phyloP scores from a whole-genome alignment of 2,329 filamentous ascomycete genomes.

The Plenodomus biglobosus region DNA sequence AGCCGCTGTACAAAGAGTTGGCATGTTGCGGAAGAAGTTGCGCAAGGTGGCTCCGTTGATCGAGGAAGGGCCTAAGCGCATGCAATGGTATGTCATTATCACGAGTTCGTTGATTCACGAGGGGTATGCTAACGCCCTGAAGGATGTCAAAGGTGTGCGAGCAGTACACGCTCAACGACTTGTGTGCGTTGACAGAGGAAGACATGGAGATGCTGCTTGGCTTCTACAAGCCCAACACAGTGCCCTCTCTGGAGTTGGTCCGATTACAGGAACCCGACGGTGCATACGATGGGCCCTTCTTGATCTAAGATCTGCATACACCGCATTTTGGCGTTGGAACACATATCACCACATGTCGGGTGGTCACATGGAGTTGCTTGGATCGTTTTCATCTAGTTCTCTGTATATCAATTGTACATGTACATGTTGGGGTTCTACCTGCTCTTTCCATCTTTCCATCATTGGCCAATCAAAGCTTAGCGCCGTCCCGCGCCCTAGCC shows the following conservation, averaged over 20 bases:
- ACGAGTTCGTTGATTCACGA: not conserved
- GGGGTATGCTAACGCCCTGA: slow-evolving; percentile 29
- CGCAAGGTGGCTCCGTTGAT: slow-evolving; percentile 71
- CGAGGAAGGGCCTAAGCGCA: slow-evolving; percentile 79
- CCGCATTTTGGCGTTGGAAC: slow-evolving; percentile 12
- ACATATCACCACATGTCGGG: slow-evolving; percentile 7
- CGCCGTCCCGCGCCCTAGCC: slow-evolving; percentile 19
- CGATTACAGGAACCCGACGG: slow-evolving; percentile 44
- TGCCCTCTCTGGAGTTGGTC: slow-evolving; percentile 49
- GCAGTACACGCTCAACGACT: slow-evolving; percentile 78
- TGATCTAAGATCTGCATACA: slow-evolving; percentile 26
- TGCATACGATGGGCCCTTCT: slow-evolving; percentile 52
- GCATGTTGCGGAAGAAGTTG: slow-evolving; percentile 75
- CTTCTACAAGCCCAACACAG: slow-evolving; percentile 62
- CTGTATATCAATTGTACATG: slow-evolving; percentile 22
- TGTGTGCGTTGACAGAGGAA: slow-evolving; percentile 77
- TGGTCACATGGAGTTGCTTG: slow-evolving; percentile 14
- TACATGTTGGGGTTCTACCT: slow-evolving; percentile 3
- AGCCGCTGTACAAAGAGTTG: slow-evolving; percentile 81
- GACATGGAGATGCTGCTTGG: slow-evolving; percentile 79
- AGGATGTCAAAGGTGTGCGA: slow-evolving; percentile 95
- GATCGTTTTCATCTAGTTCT: slow-evolving; percentile 3
- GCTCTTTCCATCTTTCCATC: slow-evolving; percentile 1
- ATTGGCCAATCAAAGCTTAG: slow-evolving; percentile 23
- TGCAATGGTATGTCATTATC: slow-evolving; percentile 68